Evolutionary conservation across 2,329 filamentous ascomycete genomes (phyloP).

Genomic region (Cercospora sp.): DNA sequence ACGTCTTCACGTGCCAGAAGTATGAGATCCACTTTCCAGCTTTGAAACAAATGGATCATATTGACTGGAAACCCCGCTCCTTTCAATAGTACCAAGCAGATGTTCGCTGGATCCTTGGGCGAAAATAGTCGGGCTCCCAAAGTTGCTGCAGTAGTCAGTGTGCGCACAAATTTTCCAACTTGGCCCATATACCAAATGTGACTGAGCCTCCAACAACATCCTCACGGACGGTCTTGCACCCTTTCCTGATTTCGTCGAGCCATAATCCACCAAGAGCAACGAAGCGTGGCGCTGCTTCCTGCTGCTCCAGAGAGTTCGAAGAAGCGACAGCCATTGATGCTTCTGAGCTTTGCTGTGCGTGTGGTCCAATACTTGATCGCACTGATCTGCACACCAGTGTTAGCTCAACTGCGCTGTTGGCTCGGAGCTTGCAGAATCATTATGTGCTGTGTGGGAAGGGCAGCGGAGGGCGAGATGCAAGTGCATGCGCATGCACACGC

Average conservation of each 20-base stretch:
- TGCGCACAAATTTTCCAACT: background rate
- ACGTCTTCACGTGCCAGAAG: conserved; percentile 17
- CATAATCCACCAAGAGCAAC: conserved; percentile 32
- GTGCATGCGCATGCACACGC: background rate
- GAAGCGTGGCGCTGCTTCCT: background rate
- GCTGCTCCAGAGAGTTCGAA: background rate
- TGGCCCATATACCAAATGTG: conserved; percentile 22
- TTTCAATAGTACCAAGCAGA: conserved; percentile 28
- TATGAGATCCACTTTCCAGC: conserved; percentile 28
- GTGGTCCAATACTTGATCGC: background rate
- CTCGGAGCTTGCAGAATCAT: background rate
- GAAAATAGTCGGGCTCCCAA: conserved; percentile 30
- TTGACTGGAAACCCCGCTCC: conserved; percentile 30
- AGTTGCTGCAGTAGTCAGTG: conserved; percentile 24
- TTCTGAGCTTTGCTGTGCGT: background rate
- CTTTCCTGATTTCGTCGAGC: conserved; percentile 33
- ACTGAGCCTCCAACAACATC: conserved; percentile 33
- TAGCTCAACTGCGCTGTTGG: background rate
- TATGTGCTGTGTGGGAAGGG: background rate
- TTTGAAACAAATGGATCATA: conserved; percentile 21
- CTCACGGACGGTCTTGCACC: conserved; percentile 14
- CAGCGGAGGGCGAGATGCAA: background rate
- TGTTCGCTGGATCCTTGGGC: background rate
- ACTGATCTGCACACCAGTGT: background rate
- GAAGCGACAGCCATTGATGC: background rate